A percentile compares a stretch with the other conserved stretches of the same genome.
These are phyloP conservation scores for Trichocladium antarcticum DNA, from an alignment of 495 filamentous ascomycete species.

Conservation along the genomic window DNA sequence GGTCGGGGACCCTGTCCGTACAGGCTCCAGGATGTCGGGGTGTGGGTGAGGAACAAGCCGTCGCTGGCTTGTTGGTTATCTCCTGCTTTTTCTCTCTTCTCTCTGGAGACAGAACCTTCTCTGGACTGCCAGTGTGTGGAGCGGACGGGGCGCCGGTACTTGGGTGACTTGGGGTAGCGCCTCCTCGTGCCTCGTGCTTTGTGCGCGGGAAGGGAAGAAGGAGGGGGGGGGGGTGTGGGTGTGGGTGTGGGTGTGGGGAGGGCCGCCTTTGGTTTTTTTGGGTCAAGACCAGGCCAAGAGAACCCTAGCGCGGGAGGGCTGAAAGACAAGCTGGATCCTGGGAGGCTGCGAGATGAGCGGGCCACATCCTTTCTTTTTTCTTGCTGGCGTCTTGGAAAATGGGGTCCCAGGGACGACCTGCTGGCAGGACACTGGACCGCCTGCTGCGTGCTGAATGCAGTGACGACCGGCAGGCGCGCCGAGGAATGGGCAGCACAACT, in stretches of 20 bases:
- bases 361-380: conserved; percentile 14
- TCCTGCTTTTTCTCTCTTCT: not conserved
- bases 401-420: conserved; percentile 3
- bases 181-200: conserved; percentile 16
- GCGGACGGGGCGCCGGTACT: conserved; percentile 1
- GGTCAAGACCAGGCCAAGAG: conserved; percentile 13
- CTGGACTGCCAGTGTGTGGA: not conserved
- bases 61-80: not conserved
- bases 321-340: conserved; percentile 16
- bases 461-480: not conserved
- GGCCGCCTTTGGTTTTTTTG: conserved; percentile 11
- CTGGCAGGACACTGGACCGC: not conserved
- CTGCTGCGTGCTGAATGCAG: not conserved
- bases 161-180: conserved; percentile 4
- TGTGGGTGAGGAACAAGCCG: not conserved
- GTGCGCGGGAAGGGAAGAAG: conserved; percentile 8
- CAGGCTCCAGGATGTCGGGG: not conserved
- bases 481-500: not conserved
- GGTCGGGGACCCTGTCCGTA: conserved; percentile 14
- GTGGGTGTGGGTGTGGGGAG: not conserved
- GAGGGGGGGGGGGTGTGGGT: conserved; percentile 1
- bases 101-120: not conserved
- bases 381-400: conserved; percentile 7
- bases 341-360: conserved; percentile 10
- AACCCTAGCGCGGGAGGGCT: conserved; percentile 26